Evolutionary conservation across 176 grass and related monocot species (phyloP).

Genomic region (Saccharum officinarum): DNA sequence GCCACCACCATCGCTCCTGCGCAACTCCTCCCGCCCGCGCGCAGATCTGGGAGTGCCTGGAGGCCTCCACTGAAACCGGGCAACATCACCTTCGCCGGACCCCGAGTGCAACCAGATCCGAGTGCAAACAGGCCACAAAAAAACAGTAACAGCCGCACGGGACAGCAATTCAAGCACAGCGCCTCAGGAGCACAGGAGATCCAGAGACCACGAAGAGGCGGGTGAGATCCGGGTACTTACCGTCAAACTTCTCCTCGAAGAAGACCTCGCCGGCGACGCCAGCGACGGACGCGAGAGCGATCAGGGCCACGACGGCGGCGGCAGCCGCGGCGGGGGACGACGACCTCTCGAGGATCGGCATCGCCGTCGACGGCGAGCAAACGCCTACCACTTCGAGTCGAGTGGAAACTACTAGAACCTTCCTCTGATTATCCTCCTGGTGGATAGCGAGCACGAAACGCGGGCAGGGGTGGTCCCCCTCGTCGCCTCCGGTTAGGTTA

Average conservation of each 20-base stretch:
- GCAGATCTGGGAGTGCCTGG: not conserved
- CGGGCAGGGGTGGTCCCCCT: not conserved
- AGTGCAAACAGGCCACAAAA: not conserved
- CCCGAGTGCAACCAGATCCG: not conserved
- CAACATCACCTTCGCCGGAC: not conserved
- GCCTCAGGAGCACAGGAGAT: not conserved
- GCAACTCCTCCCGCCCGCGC: not conserved
- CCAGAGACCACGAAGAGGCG: not conserved
- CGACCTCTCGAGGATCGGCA: constrained; percentile 41
- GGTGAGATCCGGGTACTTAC: constrained; percentile 31
- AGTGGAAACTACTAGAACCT: constrained; percentile 26
- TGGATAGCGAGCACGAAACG: constrained; percentile 19
- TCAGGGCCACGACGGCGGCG: constrained; percentile 20
- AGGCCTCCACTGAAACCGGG: not conserved
- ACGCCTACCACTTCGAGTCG: not conserved
- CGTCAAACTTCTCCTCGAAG: constrained; percentile 78
- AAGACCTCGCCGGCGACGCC: constrained; percentile 59
- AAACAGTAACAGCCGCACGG: not conserved
- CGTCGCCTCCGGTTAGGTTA: not conserved
- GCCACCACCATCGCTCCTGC: no score
- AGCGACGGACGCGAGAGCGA: constrained; percentile 43
- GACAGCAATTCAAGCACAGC: not conserved
- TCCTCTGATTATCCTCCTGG: not conserved
- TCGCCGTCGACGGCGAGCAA: constrained; percentile 14
- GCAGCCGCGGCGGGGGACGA: not conserved